Evolutionary conservation across 2,329 filamentous ascomycete genomes (phyloP), one percentile per base, ranked within the genome.

Genomic region (Cercospora sp.): DNA sequence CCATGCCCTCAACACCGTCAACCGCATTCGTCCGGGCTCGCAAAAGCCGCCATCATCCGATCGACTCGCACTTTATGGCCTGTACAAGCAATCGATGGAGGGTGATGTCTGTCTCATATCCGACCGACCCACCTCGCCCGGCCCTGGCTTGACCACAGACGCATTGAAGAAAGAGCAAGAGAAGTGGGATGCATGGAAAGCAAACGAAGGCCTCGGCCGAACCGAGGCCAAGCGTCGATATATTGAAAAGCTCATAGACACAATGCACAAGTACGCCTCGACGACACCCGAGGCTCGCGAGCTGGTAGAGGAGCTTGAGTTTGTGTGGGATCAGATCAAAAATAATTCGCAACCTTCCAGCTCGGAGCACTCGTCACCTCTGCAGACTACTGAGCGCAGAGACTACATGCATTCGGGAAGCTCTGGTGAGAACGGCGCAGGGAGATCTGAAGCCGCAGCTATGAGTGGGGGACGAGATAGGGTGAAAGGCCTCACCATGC

Each of bases 21-120:
- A 97, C 82, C 96, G 96, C 82, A 96, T 99, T 75, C 94, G 95
- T 78, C 97, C 94, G 18, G 94, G 95, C 71, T 93, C 93, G 63
- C 89, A 92, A 71, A 91, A 95, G 70, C 95, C 95, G 57, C 95
- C 95, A 59, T 88, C 93, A 2, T 84, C 87, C 69, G 94, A 96
- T 77, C 90, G 95, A 67, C 85, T 99, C 74, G 91, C 91, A 67
- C 90, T 99, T 70, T 99, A 99, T 90, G 95, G 95, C 72, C 86
- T 99, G 73, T 99, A 99, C 84, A 99, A 99, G 80, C 95, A 99
- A 81, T 93, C 93, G 70, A 98, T 98, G 95, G 94, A 99, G 83
- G 95, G 95, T 60, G 93, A 99, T 80, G 94, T 98, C 37, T 91
- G 95, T 74, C 92, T 92, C 60, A 93, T 98, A 61, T 96, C 97